Evolutionary conservation across 2,329 filamentous ascomycete genomes (phyloP).

Genomic region (Corinectria fuckeliana): DNA sequence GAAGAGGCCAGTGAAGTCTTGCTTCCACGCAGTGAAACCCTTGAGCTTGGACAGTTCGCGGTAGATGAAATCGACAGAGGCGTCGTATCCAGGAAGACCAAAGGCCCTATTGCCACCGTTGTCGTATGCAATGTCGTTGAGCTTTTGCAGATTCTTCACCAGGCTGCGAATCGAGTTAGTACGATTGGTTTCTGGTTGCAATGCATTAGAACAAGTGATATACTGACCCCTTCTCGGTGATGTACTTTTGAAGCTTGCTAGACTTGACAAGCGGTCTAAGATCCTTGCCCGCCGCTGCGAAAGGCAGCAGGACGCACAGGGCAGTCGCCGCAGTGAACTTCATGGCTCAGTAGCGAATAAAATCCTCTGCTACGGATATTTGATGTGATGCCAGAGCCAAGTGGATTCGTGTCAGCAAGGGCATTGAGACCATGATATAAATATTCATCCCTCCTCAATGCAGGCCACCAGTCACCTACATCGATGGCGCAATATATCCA

Average conservation of each 20-base stretch:
- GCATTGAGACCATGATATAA: no score
- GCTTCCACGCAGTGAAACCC: slow-evolving; percentile 39
- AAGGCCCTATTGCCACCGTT: slow-evolving; percentile 43
- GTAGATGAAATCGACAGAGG: slow-evolving; percentile 43
- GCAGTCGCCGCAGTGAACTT: slow-evolving; percentile 25
- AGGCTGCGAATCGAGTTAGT: slow-evolving; percentile 21
- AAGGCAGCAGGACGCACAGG: slow-evolving; percentile 38
- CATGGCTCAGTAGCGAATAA: slow-evolving; percentile 23
- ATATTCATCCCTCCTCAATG: background rate
- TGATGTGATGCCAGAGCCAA: no score
- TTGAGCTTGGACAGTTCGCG: slow-evolving; percentile 37
- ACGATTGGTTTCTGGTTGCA: rapidly evolving
- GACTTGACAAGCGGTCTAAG: slow-evolving; percentile 27
- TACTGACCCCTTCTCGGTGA: slow-evolving; percentile 32
- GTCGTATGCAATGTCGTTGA: slow-evolving; percentile 41
- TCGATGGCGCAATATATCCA: background rate
- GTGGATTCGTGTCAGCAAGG: no score
- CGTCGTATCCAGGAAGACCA: slow-evolving; percentile 42
- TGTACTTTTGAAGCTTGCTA: slow-evolving; percentile 33
- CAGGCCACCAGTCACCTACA: background rate
- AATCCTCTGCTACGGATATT: no score
- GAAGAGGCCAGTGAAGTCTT: slow-evolving; percentile 40
- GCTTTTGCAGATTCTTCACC: slow-evolving; percentile 36
- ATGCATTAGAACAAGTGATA: rapidly evolving
- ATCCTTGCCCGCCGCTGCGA: slow-evolving; percentile 29